Evolutionary conservation across 805 yeast genomes (phyloP).

Genomic region (Nakazawaea holstii): DNA sequence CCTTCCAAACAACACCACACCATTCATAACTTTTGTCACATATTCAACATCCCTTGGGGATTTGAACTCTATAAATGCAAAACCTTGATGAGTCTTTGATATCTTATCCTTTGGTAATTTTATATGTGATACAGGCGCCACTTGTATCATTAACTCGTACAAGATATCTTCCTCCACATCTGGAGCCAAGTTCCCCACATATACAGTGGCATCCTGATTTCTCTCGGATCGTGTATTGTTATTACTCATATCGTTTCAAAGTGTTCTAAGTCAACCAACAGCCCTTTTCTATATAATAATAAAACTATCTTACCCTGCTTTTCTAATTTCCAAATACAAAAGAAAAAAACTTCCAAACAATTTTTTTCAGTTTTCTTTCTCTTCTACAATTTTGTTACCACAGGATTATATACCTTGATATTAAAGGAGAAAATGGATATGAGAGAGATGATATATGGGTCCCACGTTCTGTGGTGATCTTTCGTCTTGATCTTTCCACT

Average conservation of each 20-base stretch:
- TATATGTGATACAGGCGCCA: slow-evolving; percentile 69
- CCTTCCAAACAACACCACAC: slow-evolving; percentile 57
- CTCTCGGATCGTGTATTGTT: slow-evolving; percentile 23
- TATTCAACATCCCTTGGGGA: slow-evolving; percentile 63
- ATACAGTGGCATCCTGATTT: slow-evolving; percentile 60
- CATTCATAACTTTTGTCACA: slow-evolving; percentile 53
- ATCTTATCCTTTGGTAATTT: slow-evolving; percentile 79
- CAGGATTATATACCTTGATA: not conserved
- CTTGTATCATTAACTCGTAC: slow-evolving; percentile 80
- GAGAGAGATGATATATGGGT: slow-evolving; percentile 1
- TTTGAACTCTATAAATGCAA: slow-evolving; percentile 76
- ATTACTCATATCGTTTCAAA: not conserved
- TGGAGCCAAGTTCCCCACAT: slow-evolving; percentile 79
- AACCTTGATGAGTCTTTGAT: slow-evolving; percentile 71
- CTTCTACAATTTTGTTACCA: slow-evolving; percentile 10
- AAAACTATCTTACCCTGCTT: slow-evolving; percentile 11
- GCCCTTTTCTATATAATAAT: too few species aligned
- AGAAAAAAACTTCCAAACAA: not conserved
- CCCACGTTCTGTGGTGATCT: slow-evolving; percentile 8
- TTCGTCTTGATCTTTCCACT: not conserved
- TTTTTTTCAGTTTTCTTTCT: not conserved
- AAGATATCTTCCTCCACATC: slow-evolving; percentile 65
- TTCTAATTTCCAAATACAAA: not conserved
- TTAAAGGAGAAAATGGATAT: not conserved
- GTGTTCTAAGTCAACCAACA: too few species aligned